These are phyloP conservation scores for Aspergillus fumigatus DNA, from an alignment of 2,329 filamentous ascomycete species.

Conservation along the genomic window DNA sequence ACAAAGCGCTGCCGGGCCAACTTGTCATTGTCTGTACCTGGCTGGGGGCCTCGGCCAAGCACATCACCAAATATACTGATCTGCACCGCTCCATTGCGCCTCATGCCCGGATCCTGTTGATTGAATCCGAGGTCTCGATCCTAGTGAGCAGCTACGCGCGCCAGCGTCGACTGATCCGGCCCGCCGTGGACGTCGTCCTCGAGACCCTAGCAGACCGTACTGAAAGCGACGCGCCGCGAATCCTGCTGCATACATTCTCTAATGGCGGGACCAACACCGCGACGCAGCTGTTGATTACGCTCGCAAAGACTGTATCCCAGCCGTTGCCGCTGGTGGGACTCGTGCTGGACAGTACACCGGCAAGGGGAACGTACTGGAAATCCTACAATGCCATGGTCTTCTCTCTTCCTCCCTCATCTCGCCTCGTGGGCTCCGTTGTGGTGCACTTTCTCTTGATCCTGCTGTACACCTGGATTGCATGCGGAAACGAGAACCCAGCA, in stretches of 20 bases:
- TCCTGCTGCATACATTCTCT: slow-evolving; percentile 26
- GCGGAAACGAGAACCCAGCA: slow-evolving; percentile 3
- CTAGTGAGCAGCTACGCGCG: no score
- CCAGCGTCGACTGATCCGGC: no score
- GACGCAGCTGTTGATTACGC: slow-evolving; percentile 14
- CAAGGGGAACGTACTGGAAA: slow-evolving; percentile 12
- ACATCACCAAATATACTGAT: slow-evolving; percentile 28
- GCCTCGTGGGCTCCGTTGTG: not conserved
- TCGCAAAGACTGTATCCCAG: slow-evolving; percentile 9
- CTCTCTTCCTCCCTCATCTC: not conserved
- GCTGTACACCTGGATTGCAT: slow-evolving; percentile 2
- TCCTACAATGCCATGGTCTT: slow-evolving; percentile 11
- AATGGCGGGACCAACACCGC: slow-evolving; percentile 29
- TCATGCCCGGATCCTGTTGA: slow-evolving; percentile 22
- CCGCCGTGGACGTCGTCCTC: slow-evolving; percentile 14
- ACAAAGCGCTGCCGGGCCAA: no score
- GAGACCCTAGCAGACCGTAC: not conserved
- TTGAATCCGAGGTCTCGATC: slow-evolving; percentile 18
- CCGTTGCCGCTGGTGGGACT: slow-evolving; percentile 12
- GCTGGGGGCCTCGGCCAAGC: slow-evolving; percentile 26
- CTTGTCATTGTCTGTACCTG: slow-evolving; percentile 19
- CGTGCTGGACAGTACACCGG: slow-evolving; percentile 25
- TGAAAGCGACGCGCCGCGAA: slow-evolving; percentile 11
- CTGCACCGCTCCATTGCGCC: slow-evolving; percentile 24
- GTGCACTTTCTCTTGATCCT: not conserved